A percentile compares a stretch with the other conserved stretches of the same genome.
phyloP scores from a whole-genome alignment of 208 protist species.

The Vickermania spadyakhi region DNA sequence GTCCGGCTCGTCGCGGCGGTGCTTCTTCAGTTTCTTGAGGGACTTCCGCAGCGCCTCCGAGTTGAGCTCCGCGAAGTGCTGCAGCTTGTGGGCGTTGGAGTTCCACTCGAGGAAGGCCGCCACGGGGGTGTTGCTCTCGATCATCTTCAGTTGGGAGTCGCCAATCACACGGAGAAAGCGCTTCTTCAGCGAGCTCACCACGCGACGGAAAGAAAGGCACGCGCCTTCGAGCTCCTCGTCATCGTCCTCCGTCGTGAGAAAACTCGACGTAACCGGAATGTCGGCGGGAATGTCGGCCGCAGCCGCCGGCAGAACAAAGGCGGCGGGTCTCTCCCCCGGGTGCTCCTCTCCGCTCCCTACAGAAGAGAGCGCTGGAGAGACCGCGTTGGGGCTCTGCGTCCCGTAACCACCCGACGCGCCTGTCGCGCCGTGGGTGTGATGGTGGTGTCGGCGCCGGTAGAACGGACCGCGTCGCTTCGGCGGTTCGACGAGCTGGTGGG shows the following conservation, averaged over 20 bases:
- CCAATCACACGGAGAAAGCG: constrained; percentile 78
- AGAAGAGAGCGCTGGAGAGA: neutral
- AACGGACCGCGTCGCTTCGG: constrained; percentile 28
- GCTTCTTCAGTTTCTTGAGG: constrained; percentile 83
- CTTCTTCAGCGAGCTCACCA: constrained; percentile 34
- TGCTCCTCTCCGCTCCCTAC: neutral
- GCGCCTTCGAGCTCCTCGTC: constrained; percentile 12
- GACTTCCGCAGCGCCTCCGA: constrained; percentile 80
- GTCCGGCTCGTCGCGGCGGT: constrained; percentile 61
- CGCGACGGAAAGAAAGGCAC: constrained; percentile 6
- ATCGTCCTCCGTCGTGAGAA: constrained; percentile 9
- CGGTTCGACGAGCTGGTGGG: constrained; percentile 24
- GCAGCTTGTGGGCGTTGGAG: constrained; percentile 78
- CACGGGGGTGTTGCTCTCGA: constrained; percentile 52
- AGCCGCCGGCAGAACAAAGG: neutral
- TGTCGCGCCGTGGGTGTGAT: neutral
- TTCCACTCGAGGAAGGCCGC: constrained; percentile 82
- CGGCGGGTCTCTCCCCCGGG: neutral
- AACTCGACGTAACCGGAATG: no score
- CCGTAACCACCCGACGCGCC: neutral
- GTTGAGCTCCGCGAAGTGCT: constrained; percentile 88
- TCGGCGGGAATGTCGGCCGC: neutral
- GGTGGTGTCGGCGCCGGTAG: constrained; percentile 32
- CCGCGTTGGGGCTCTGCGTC: neutral
- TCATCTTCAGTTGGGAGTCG: constrained; percentile 42